These are phyloP conservation scores for Orbilia quercus DNA, from an alignment of 2,329 filamentous ascomycete genomes.

Conservation along the genomic window DNA sequence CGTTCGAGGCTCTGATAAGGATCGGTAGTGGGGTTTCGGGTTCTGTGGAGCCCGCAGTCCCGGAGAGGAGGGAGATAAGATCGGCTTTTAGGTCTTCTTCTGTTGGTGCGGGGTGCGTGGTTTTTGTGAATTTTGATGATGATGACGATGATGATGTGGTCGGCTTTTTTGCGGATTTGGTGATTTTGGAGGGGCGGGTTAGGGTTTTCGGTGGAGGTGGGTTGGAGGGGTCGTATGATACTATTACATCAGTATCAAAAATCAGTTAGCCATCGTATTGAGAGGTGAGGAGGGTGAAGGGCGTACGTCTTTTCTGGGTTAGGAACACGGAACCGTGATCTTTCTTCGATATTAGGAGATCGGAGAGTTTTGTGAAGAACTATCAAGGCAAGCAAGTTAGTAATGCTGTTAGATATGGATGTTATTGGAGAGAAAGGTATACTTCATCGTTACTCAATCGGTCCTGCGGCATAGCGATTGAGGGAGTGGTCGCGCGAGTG, in stretches of 20 bases:
- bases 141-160: conserved; percentile 16
- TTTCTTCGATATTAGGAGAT: conserved; percentile 75
- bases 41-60: not conserved
- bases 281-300: not conserved
- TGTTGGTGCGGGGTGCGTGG: conserved; percentile 62
- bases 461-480: conserved; percentile 64
- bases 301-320: conserved; percentile 78
- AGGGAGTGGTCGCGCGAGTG: not conserved
- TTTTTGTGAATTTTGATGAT: conserved; percentile 46
- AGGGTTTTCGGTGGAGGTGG: conserved; percentile 45
- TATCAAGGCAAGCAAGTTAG: conserved; percentile 62
- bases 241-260: no score
- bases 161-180: conserved; percentile 61
- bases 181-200: conserved; percentile 60
- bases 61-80: conserved; percentile 63
- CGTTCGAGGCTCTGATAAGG: conserved; percentile 85
- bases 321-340: conserved; percentile 79
- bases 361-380: conserved; percentile 78
- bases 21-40: conserved; percentile 67
- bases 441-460: conserved; percentile 74
- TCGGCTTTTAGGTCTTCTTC: conserved; percentile 71
- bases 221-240: conserved; percentile 50
- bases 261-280: no score
- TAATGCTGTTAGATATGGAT: no score
- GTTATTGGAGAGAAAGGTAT: conserved; percentile 9